These are phyloP conservation scores for Meyerozyma guilliermondii DNA, from an alignment of 1,139 yeast species.

Conservation along the genomic window DNA sequence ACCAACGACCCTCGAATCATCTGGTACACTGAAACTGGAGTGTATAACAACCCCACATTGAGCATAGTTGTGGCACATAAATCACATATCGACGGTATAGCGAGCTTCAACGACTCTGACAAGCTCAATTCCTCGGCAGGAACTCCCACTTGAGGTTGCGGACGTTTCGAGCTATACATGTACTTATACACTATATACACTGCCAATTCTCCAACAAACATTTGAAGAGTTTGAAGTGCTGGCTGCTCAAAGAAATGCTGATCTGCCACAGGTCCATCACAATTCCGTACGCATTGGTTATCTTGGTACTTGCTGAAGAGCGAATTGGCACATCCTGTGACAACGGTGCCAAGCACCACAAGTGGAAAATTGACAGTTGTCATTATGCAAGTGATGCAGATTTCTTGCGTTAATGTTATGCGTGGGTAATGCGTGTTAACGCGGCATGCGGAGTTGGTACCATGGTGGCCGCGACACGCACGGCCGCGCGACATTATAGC, in stretches of 20 bases:
- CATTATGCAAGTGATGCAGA: not conserved
- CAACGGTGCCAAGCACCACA: slow-evolving; percentile 48
- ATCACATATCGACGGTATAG: slow-evolving; percentile 71
- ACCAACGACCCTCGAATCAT: slow-evolving; percentile 81
- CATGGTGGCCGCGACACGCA: not conserved
- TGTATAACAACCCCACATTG: slow-evolving; percentile 69
- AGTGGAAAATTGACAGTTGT: not conserved
- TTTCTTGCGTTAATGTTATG: too few species aligned
- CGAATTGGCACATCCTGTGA: slow-evolving; percentile 73
- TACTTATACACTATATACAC: slow-evolving; percentile 44
- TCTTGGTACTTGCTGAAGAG: slow-evolving; percentile 75
- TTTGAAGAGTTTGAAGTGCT: slow-evolving; percentile 72
- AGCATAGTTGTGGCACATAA: slow-evolving; percentile 68
- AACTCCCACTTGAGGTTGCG: slow-evolving; percentile 9
- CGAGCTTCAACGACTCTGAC: slow-evolving; percentile 24
- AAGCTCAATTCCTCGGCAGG: slow-evolving; percentile 10
- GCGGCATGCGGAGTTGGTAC: not conserved
- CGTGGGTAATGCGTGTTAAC: not conserved
- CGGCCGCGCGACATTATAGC: not conserved
- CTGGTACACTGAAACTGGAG: slow-evolving; percentile 81
- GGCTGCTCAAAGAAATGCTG: slow-evolving; percentile 66
- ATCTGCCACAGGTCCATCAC: slow-evolving; percentile 39
- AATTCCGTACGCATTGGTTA: slow-evolving; percentile 62
- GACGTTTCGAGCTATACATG: slow-evolving; percentile 17
- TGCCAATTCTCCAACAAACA: slow-evolving; percentile 70